Conservation (phyloP, 2,329 filamentous ascomycete genomes). For the Ascochyta rabiei region DNA sequence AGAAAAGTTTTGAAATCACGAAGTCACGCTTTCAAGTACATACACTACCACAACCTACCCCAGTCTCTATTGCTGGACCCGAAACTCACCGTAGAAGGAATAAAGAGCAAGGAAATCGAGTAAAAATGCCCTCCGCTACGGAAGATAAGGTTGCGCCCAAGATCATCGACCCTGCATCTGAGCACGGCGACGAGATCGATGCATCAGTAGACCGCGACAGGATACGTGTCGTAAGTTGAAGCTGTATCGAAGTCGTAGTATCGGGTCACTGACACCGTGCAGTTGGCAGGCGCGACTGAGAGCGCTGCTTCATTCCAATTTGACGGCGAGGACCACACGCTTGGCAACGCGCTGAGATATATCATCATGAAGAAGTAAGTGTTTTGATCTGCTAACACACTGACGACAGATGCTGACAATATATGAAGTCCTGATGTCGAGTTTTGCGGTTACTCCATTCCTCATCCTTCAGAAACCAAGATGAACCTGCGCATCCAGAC, state of each 20-base stretch:
- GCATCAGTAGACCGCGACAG: conserved; percentile 50
- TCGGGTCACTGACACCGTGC: conserved; percentile 2
- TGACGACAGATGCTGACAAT: background rate
- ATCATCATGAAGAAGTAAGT: conserved; percentile 97
- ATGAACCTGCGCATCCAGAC: conserved; percentile 99
- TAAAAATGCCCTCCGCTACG: conserved; percentile 30
- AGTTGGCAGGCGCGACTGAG: conserved; percentile 84
- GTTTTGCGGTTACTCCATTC: conserved; percentile 97
- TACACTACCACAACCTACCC: background rate
- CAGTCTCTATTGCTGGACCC: background rate
- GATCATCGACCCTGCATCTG: conserved; percentile 34
- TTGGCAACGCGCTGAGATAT: conserved; percentile 92
- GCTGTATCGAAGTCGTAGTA: too few species aligned
- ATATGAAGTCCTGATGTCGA: conserved; percentile 82
- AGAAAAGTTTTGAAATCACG: conserved; percentile 37
- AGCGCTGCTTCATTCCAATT: conserved; percentile 96
- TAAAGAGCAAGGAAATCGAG: conserved; percentile 13
- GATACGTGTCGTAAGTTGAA: conserved; percentile 51
- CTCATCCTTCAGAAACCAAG: conserved; percentile 91
- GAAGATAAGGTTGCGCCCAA: conserved; percentile 25
- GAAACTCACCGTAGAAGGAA: background rate
- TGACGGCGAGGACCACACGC: conserved; percentile 88
- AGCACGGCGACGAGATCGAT: conserved; percentile 39
- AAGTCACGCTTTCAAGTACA: conserved; percentile 22
- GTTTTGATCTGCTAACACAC: too few species aligned